A percentile compares a stretch with the other conserved stretches of the same genome.
Evolutionary conservation across 78 protist species (phyloP).

Genomic region (Dictyostelium intermedium): DNA sequence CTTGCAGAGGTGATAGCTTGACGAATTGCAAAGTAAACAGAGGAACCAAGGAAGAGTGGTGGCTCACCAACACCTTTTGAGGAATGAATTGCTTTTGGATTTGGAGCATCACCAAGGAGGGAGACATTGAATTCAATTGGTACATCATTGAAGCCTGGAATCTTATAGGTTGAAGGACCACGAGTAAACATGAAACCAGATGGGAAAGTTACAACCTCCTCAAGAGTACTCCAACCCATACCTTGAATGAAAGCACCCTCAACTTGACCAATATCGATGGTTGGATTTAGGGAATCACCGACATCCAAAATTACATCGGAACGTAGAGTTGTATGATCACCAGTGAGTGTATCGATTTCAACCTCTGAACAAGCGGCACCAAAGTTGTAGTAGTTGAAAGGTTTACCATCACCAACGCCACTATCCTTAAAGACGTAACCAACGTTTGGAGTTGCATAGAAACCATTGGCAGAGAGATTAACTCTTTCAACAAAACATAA

Average conservation of each 20-base stretch:
- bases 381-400: slow-evolving; percentile 74
- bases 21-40: slow-evolving; percentile 91
- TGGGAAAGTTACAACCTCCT: slow-evolving; percentile 86
- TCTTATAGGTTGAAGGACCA: slow-evolving; percentile 87
- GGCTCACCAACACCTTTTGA: slow-evolving; percentile 96
- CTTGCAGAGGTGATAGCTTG: slow-evolving; percentile 50
- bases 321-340: slow-evolving; percentile 85
- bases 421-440: slow-evolving; percentile 75
- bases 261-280: slow-evolving; percentile 93
- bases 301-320: slow-evolving; percentile 96
- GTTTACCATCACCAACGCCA: slow-evolving; percentile 66
- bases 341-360: slow-evolving; percentile 91
- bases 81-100: slow-evolving; percentile 87
- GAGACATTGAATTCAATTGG: slow-evolving; percentile 90
- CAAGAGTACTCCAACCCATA: slow-evolving; percentile 91
- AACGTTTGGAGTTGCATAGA: slow-evolving; percentile 85
- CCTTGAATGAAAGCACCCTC: slow-evolving; percentile 97
- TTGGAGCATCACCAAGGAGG: slow-evolving; percentile 80
- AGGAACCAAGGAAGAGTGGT: slow-evolving; percentile 89
- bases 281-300: slow-evolving; percentile 95
- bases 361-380: slow-evolving; percentile 95
- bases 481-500: slow-evolving; percentile 88
- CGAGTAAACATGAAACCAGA: slow-evolving; percentile 77
- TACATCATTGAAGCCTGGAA: slow-evolving; percentile 85
- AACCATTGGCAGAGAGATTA: slow-evolving; percentile 92